Conservation (phyloP, 2,329 filamentous ascomycete genomes). For the Arthrobotrys pseudoclavata region DNA sequence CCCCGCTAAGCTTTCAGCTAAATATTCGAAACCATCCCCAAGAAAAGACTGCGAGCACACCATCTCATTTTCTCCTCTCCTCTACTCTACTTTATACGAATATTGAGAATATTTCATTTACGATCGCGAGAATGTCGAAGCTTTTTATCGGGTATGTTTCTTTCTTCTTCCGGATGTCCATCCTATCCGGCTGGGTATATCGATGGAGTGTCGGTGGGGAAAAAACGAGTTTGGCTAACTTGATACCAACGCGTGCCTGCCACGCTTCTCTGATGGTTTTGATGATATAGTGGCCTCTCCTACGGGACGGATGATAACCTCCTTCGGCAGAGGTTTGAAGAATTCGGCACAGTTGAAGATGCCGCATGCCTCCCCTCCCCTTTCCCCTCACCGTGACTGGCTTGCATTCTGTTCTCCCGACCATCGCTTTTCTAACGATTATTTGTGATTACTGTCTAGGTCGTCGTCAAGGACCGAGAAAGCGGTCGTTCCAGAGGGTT, state of each 20-base stretch:
- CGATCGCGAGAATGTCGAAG: constrained; percentile 80
- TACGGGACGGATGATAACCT: constrained; percentile 97
- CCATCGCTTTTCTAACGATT: not conserved
- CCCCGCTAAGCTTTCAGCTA: not conserved
- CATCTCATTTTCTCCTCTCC: not conserved
- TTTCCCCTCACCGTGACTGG: no score
- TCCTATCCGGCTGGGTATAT: not conserved
- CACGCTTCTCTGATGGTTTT: constrained; percentile 28
- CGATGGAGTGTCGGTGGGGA: not conserved
- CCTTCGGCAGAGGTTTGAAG: constrained; percentile 89
- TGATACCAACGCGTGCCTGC: not conserved
- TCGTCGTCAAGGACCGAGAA: constrained; percentile 97
- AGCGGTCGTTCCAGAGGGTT: constrained; percentile 97
- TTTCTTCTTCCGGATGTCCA: constrained; percentile 42
- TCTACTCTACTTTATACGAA: not conserved
- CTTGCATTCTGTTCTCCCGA: not conserved
- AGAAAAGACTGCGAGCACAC: not conserved
- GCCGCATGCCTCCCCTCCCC: constrained; percentile 75
- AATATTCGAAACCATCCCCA: not conserved
- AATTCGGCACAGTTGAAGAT: constrained; percentile 92
- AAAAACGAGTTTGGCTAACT: no score
- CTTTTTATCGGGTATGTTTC: constrained; percentile 88
- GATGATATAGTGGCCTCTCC: constrained; percentile 82
- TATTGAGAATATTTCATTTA: constrained; percentile 11
- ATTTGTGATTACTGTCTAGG: constrained; percentile 70